These are phyloP conservation scores for Sechiopsis laciniata DNA, from an alignment of 306 rosid genomes.

Conservation along the genomic window DNA sequence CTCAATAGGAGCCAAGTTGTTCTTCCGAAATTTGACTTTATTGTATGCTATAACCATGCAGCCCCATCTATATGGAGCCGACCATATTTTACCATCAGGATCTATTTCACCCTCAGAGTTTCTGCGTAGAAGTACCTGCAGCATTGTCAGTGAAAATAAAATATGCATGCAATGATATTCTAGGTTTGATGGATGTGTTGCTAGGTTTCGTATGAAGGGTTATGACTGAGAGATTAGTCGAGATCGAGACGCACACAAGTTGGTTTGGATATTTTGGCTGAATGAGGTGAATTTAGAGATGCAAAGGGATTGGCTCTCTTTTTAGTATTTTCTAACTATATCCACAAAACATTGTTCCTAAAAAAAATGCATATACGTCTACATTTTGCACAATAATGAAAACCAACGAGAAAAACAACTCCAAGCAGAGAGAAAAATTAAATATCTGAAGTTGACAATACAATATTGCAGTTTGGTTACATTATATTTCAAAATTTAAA, in stretches of 20 bases:
- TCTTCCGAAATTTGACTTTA: slow-evolving; percentile 58
- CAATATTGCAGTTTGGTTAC: background rate
- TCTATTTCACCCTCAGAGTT: slow-evolving; percentile 69
- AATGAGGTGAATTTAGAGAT: background rate
- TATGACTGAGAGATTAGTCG: background rate
- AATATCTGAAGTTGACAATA: background rate
- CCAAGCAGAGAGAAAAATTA: background rate
- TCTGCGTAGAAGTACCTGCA: slow-evolving; percentile 80
- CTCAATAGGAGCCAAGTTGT: slow-evolving; percentile 70
- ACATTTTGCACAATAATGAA: background rate
- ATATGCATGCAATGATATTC: background rate
- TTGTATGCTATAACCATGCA: slow-evolving; percentile 94
- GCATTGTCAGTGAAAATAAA: slow-evolving; percentile 35
- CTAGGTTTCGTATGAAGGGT: background rate
- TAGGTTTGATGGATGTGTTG: background rate
- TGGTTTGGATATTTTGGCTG: background rate
- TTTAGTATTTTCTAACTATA: background rate
- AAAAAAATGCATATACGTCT: background rate
- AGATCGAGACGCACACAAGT: background rate
- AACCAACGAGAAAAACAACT: background rate
- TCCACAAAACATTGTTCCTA: background rate
- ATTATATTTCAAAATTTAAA: background rate
- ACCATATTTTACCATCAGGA: slow-evolving; percentile 72
- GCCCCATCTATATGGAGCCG: slow-evolving; percentile 91
- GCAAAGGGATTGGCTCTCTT: background rate